Percentiles rank a stretch among this genome's conserved stretches.
These are phyloP conservation scores for Saksenaea vasiformis DNA, from an alignment of 371 early-diverging fungal genomes.

Conservation along the genomic window DNA sequence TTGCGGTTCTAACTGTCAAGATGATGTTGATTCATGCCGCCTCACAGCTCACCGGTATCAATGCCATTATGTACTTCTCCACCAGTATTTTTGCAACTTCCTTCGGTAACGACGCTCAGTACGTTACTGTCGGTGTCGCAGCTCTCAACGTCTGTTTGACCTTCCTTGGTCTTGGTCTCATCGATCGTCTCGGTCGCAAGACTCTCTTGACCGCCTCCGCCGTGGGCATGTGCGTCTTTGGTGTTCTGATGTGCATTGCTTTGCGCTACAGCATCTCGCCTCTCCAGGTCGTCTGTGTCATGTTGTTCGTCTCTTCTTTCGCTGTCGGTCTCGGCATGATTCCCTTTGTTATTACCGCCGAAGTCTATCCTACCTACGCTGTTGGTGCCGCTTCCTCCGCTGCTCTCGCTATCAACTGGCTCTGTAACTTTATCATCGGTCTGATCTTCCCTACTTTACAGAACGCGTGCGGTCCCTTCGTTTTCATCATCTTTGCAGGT, in stretches of 20 bases:
- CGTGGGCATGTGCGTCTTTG: constrained; percentile 53
- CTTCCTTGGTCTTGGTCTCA: constrained; percentile 51
- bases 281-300: constrained; percentile 33
- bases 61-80: constrained; percentile 80
- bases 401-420: constrained; percentile 52
- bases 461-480: constrained; percentile 49
- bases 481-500: constrained; percentile 59
- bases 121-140: constrained; percentile 58
- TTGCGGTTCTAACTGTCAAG: constrained; percentile 57
- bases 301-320: constrained; percentile 60
- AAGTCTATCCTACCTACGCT: constrained; percentile 65
- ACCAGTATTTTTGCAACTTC: constrained; percentile 57
- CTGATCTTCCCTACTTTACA: constrained; percentile 43
- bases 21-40: constrained; percentile 37
- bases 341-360: constrained; percentile 59
- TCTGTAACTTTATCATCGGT: constrained; percentile 28
- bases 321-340: constrained; percentile 63
- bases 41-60: constrained; percentile 88
- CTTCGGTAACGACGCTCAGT: constrained; percentile 50
- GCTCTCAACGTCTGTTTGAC: constrained; percentile 61
- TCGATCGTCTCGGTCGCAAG: constrained; percentile 78
- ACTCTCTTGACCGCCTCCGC: constrained; percentile 65
- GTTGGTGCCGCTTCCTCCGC: constrained; percentile 44
- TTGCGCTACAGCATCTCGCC: constrained; percentile 25
- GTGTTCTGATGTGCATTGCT: constrained; percentile 54